Percentiles rank a stretch among this genome's conserved stretches.
These are phyloP conservation scores for Trichoderma arundinaceum DNA, from an alignment of 2,329 filamentous ascomycete genomes.

Conservation along the genomic window DNA sequence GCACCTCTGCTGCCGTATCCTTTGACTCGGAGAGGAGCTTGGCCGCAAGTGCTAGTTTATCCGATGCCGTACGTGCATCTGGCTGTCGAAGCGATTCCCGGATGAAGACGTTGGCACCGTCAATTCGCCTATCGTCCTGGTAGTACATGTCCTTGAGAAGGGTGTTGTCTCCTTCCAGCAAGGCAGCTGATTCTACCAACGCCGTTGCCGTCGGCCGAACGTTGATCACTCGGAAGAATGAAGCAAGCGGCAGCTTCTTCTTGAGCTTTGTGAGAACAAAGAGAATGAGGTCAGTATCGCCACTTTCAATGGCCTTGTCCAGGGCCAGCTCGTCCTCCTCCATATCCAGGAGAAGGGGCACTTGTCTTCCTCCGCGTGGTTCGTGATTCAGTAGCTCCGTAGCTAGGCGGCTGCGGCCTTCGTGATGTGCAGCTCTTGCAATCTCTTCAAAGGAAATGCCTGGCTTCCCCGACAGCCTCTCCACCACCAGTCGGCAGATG, in stretches of 20 bases:
- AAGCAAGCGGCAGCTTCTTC: conserved; percentile 86
- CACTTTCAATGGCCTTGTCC: conserved; percentile 95
- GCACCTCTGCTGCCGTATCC: conserved; percentile 75
- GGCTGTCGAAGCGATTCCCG: conserved; percentile 79
- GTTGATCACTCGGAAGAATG: conserved; percentile 92
- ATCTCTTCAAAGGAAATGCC: conserved; percentile 97
- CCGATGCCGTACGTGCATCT: conserved; percentile 70
- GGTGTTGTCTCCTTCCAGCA: conserved; percentile 71
- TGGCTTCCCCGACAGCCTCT: conserved; percentile 82
- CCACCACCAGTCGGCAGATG: conserved; percentile 84
- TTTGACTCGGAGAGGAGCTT: conserved; percentile 85
- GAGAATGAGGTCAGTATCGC: conserved; percentile 91
- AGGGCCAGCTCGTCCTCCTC: conserved; percentile 94
- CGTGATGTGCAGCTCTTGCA: conserved; percentile 89
- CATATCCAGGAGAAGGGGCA: conserved; percentile 90
- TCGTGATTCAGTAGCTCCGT: conserved; percentile 93
- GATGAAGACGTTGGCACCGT: conserved; percentile 86
- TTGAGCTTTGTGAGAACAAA: conserved; percentile 87
- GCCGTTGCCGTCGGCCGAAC: conserved; percentile 83
- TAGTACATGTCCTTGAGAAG: conserved; percentile 96
- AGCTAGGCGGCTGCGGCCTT: conserved; percentile 85
- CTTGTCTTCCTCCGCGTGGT: conserved; percentile 91
- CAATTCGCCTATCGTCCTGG: conserved; percentile 88
- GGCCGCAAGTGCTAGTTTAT: conserved; percentile 86
- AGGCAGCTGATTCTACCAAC: conserved; percentile 83